Conservation (phyloP, 345 rosid genomes). For the Cardamine chenopodiifolia region DNA sequence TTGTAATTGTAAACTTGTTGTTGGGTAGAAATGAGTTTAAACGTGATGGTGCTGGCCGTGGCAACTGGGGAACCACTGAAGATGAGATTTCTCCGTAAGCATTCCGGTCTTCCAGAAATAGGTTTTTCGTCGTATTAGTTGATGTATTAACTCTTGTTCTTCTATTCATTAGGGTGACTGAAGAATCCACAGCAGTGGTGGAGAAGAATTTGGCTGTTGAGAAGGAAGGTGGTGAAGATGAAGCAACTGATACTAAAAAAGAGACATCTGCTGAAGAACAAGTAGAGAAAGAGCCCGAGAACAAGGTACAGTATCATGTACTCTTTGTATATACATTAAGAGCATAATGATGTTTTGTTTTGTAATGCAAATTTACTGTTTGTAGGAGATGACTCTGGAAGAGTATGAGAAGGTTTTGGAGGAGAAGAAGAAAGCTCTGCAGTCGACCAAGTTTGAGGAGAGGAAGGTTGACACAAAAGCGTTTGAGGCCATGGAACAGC, state of each 20-base stretch:
- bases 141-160: neutral
- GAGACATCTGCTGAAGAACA: conserved; percentile 44
- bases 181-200: conserved; percentile 53
- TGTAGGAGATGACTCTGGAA: conserved; percentile 83
- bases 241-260: conserved; percentile 53
- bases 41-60: conserved; percentile 91
- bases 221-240: conserved; percentile 68
- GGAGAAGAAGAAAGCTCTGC: conserved; percentile 69
- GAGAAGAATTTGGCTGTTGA: conserved; percentile 60
- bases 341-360: neutral
- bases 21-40: conserved; percentile 64
- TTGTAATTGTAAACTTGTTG: conserved; percentile 1
- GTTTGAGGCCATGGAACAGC: conserved; percentile 70
- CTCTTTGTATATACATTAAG: neutral
- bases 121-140: neutral
- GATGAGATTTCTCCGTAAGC: conserved; percentile 80
- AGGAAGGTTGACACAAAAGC: conserved; percentile 68
- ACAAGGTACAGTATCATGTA: conserved; percentile 48
- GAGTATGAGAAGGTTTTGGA: conserved; percentile 81
- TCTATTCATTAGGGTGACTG: conserved; percentile 55
- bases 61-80: conserved; percentile 80
- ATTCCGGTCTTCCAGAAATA: neutral
- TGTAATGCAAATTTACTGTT: neutral
- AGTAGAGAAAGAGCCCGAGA: conserved; percentile 52
- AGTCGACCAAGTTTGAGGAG: conserved; percentile 57